Percentiles rank a stretch among this genome's conserved stretches.
Conservation (phyloP, 73 alveolate genomes). For the Blepharisma japonicum region DNA sequence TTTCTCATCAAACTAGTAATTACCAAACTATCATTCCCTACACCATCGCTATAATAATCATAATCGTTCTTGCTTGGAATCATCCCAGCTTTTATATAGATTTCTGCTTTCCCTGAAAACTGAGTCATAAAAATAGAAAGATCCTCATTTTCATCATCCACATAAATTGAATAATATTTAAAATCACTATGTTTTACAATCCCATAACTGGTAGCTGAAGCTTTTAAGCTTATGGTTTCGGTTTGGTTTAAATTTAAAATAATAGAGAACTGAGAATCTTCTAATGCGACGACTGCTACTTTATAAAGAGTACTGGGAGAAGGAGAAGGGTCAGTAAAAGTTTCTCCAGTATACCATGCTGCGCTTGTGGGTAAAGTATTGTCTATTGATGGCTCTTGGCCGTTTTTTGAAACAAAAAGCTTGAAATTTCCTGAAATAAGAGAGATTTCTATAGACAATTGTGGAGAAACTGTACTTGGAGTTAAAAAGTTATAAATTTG, state of each 20-base stretch:
- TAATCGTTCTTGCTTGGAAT: neutral
- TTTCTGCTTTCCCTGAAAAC: conserved; percentile 31
- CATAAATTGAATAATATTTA: neutral
- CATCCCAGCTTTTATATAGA: neutral
- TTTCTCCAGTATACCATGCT: too few relatives aligned
- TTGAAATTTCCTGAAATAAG: too few relatives aligned
- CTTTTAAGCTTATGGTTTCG: neutral
- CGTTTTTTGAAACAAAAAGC: too few relatives aligned
- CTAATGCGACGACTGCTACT: neutral
- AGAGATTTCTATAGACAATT: too few relatives aligned
- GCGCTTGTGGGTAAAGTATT: too few relatives aligned
- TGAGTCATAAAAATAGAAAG: neutral
- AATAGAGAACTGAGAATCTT: neutral
- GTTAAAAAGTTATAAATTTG: neutral
- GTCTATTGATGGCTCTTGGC: too few relatives aligned
- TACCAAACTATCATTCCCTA: conserved; percentile 25
- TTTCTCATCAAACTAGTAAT: neutral
- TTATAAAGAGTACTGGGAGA: neutral
- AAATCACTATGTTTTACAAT: neutral
- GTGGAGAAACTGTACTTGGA: too few relatives aligned
- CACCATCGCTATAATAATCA: neutral
- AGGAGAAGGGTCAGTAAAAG: too few relatives aligned
- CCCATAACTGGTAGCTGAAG: neutral
- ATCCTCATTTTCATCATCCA: neutral
- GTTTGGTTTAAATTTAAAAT: neutral